Conservation (phyloP, 371 early-diverging fungal genomes). For the Circinella umbellata region DNA sequence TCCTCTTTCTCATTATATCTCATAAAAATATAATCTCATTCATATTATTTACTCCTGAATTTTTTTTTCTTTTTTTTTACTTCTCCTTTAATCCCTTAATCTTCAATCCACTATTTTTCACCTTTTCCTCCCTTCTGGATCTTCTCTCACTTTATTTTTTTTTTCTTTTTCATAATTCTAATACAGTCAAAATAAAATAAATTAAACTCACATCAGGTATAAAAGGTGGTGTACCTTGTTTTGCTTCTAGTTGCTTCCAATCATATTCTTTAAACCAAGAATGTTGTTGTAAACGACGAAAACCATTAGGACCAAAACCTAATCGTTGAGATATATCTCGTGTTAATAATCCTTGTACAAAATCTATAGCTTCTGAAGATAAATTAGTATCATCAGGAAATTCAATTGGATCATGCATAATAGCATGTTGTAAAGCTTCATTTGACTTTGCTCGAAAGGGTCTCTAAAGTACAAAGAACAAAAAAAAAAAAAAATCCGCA, state of each 20-base stretch:
- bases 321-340: slow-evolving; percentile 64
- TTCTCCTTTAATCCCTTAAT: too few relatives aligned
- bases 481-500: slow-evolving; percentile 16
- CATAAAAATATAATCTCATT: too few relatives aligned
- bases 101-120: background rate
- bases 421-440: slow-evolving; percentile 72
- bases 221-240: slow-evolving; percentile 68
- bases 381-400: slow-evolving; percentile 61
- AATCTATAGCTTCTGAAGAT: slow-evolving; percentile 61
- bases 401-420: slow-evolving; percentile 58
- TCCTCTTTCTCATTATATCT: too few relatives aligned
- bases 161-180: background rate
- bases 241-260: slow-evolving; percentile 61
- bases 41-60: too few relatives aligned
- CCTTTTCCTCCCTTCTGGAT: too few relatives aligned
- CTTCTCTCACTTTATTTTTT: background rate
- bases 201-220: slow-evolving; percentile 58
- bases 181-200: background rate
- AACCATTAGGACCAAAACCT: slow-evolving; percentile 62
- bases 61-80: too few relatives aligned
- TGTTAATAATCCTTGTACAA: slow-evolving; percentile 59
- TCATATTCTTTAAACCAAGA: slow-evolving; percentile 63
- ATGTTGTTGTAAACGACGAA: slow-evolving; percentile 57
- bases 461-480: slow-evolving; percentile 47
- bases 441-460: slow-evolving; percentile 87